A percentile compares a stretch with the other conserved stretches of the same genome.
Evolutionary conservation across 208 protist genomes (phyloP).

Genomic region (Leishmania tropica): DNA sequence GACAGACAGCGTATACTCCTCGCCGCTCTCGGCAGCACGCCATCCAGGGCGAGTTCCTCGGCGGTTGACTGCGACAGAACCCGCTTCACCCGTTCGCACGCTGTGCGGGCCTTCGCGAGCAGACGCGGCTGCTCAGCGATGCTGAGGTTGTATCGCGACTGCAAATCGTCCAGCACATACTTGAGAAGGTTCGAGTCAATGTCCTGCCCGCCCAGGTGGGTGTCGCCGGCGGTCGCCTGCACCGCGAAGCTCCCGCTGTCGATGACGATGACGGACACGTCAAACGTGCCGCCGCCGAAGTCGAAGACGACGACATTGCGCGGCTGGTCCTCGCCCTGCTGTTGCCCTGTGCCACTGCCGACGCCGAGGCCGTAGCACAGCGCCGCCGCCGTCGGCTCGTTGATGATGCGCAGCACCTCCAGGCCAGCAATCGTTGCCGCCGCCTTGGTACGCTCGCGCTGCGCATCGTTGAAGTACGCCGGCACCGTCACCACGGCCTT

Average conservation of each 20-base stretch:
- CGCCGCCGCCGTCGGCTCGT: slow-evolving; percentile 99
- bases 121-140: slow-evolving; percentile 38
- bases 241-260: slow-evolving; percentile 98
- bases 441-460: slow-evolving; percentile 98
- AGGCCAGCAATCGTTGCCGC: slow-evolving; percentile 98
- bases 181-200: slow-evolving; percentile 97
- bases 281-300: slow-evolving; percentile 99
- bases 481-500: slow-evolving; percentile 99
- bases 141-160: slow-evolving; percentile 89
- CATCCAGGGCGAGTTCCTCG: slow-evolving; percentile 96
- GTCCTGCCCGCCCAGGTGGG: slow-evolving; percentile 99
- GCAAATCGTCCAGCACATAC: slow-evolving; percentile 94
- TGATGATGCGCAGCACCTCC: slow-evolving; percentile 98
- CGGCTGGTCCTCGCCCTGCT: slow-evolving; percentile 43
- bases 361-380: slow-evolving; percentile 98
- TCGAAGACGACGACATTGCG: slow-evolving; percentile 98
- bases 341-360: slow-evolving; percentile 51
- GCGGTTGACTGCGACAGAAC: slow-evolving; percentile 92
- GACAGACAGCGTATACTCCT: slow-evolving; percentile 96
- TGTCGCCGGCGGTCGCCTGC: slow-evolving; percentile 97
- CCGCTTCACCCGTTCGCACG: slow-evolving; percentile 96
- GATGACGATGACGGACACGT: slow-evolving; percentile 98
- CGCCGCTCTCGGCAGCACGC: slow-evolving; percentile 92
- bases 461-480: slow-evolving; percentile 99
- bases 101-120: slow-evolving; percentile 60